Percentiles rank a stretch among this genome's conserved stretches.
Evolutionary conservation across 352 stramenopile genomes (phyloP).

Genomic region (Pythium phragmitis): DNA sequence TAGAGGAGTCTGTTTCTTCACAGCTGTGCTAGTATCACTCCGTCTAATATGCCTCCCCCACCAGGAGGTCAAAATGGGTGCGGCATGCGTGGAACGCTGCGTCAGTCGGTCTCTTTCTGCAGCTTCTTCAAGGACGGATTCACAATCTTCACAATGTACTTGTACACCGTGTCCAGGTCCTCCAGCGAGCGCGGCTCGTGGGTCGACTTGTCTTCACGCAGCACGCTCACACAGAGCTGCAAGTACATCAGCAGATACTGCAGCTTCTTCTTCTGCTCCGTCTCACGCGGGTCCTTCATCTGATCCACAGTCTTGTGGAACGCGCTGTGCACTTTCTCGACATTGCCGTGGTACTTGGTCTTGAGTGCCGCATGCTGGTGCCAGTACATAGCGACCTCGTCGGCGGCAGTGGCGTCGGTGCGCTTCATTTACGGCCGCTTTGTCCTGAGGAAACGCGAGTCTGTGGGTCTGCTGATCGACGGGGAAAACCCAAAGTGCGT

Average conservation of each 20-base stretch:
- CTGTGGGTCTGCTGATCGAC: too few species aligned
- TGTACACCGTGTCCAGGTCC: constrained; percentile 87
- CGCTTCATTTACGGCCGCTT: not conserved
- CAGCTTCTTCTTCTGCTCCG: constrained; percentile 86
- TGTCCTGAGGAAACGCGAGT: not conserved
- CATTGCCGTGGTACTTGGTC: constrained; percentile 76
- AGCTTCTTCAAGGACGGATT: constrained; percentile 87
- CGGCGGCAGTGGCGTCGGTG: constrained; percentile 21
- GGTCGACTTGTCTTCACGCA: constrained; percentile 76
- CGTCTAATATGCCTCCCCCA: too few species aligned
- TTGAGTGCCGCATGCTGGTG: constrained; percentile 73
- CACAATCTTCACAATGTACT: constrained; percentile 89
- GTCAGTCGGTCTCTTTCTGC: constrained; percentile 74
- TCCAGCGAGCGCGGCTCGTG: constrained; percentile 69
- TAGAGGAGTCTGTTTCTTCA: too few species aligned
- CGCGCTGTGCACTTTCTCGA: constrained; percentile 83
- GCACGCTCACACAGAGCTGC: constrained; percentile 71
- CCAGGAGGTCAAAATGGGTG: too few species aligned
- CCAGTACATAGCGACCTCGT: constrained; percentile 74
- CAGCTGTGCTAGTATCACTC: too few species aligned
- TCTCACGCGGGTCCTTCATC: constrained; percentile 86
- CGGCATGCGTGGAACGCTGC: constrained; percentile 31
- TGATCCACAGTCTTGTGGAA: constrained; percentile 89
- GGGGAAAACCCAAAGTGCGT: too few species aligned
- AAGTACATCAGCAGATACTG: constrained; percentile 83